Percentiles rank a stretch among this genome's conserved stretches.
phyloP scores from a whole-genome alignment of 768 basidiomycete species.

The Hygrophorus pudorinus region DNA sequence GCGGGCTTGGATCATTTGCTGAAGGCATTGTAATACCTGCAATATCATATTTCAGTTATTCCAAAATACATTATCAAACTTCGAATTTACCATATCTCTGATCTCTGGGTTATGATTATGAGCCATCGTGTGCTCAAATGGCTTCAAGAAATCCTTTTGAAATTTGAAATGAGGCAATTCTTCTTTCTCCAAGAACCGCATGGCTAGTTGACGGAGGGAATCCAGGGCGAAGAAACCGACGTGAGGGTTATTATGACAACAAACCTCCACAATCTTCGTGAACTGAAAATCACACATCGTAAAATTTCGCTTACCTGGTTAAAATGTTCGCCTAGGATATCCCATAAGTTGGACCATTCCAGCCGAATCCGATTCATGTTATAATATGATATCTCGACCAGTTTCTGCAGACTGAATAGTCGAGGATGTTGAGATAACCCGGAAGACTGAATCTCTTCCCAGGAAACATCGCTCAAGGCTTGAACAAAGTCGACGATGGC shows the following conservation, averaged over 20 bases:
- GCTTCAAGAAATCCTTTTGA: conserved; percentile 97
- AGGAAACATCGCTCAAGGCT: conserved; percentile 92
- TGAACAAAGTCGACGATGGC: conserved; percentile 98
- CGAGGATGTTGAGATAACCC: conserved; percentile 90
- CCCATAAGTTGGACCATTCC: conserved; percentile 98
- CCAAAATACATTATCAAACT: background rate
- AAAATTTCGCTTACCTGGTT: conserved; percentile 59
- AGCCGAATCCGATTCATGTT: conserved; percentile 98
- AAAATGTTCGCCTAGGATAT: conserved; percentile 96
- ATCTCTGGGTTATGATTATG: conserved; percentile 95
- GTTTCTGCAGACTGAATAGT: conserved; percentile 92
- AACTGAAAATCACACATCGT: background rate
- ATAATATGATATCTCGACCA: conserved; percentile 99
- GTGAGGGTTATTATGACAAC: conserved; percentile 95
- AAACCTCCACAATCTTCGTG: conserved; percentile 49
- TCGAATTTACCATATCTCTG: conserved; percentile 73
- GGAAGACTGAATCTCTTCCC: conserved; percentile 99
- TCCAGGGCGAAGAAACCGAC: conserved; percentile 97
- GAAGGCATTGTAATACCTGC: conserved; percentile 92
- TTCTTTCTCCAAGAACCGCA: conserved; percentile 98
- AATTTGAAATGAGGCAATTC: conserved; percentile 98
- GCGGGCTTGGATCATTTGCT: conserved; percentile 97
- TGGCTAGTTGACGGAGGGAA: conserved; percentile 90
- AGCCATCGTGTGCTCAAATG: conserved; percentile 96
- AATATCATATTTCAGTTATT: conserved; percentile 1